Conservation (phyloP, 2,329 filamentous ascomycete genomes). For the Gaeumannomyces tritici region DNA sequence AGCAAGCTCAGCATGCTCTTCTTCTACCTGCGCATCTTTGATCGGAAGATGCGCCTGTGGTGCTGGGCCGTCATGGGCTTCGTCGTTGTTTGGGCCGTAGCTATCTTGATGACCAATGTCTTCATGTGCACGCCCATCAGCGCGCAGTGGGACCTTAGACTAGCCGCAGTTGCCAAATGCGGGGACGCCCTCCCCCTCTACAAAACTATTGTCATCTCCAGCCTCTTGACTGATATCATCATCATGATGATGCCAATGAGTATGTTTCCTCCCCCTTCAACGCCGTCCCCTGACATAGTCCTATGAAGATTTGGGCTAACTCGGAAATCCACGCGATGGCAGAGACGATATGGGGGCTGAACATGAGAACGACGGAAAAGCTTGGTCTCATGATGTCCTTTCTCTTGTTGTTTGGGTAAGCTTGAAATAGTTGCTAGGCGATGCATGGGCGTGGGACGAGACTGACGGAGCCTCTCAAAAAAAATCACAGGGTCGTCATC, state of each 20-base stretch:
- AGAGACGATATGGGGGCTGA: constrained; percentile 22
- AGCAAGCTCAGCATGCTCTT: constrained; percentile 29
- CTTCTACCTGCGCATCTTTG: constrained; percentile 33
- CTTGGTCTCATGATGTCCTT: constrained; percentile 26
- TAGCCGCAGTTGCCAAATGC: constrained; percentile 14
- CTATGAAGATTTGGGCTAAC: not conserved
- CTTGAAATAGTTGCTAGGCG: no score
- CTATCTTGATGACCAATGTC: constrained; percentile 16
- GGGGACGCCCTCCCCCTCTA: constrained; percentile 25
- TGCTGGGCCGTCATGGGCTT: constrained; percentile 17
- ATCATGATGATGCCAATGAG: constrained; percentile 27
- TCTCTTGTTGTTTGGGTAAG: constrained; percentile 24
- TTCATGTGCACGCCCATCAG: constrained; percentile 19
- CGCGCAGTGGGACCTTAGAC: constrained; percentile 12
- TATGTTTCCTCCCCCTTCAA: constrained; percentile 5
- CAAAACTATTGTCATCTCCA: constrained; percentile 25
- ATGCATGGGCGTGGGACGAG: no score
- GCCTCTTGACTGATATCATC: constrained; percentile 25
- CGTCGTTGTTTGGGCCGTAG: constrained; percentile 15
- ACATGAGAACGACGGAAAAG: constrained; percentile 25
- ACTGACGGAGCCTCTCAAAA: not conserved
- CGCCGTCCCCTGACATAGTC: no score
- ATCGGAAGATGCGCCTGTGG: constrained; percentile 17
- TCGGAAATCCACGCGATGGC: no score
- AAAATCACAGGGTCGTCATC: constrained; percentile 21